These are phyloP conservation scores for Penstemon barbatus DNA, from an alignment of 257 asterid genomes.

Conservation along the genomic window DNA sequence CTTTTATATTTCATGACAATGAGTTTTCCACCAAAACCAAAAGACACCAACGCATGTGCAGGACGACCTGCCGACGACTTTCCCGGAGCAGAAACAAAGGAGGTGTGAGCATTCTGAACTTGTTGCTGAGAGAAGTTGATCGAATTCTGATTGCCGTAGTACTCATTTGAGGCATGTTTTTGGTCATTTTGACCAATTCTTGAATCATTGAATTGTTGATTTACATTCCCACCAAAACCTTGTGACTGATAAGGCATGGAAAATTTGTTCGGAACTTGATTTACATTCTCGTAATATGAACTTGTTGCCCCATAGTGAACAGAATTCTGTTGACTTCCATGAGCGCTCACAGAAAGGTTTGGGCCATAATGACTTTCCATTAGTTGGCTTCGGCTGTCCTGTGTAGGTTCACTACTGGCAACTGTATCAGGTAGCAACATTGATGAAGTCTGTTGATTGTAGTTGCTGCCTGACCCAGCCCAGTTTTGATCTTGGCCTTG, in stretches of 20 bases:
- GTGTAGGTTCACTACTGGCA: constrained; percentile 35
- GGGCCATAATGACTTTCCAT: constrained; percentile 40
- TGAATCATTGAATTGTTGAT: constrained; percentile 53
- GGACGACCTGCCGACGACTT: constrained; percentile 95
- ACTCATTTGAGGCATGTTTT: constrained; percentile 46
- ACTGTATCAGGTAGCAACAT: constrained; percentile 50
- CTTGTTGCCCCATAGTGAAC: constrained; percentile 39
- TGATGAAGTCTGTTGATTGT: constrained; percentile 43
- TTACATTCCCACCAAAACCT: constrained; percentile 40
- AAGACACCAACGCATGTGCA: constrained; percentile 87
- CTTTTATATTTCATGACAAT: constrained; percentile 64
- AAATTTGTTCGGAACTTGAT: constrained; percentile 40
- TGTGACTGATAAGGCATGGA: constrained; percentile 40
- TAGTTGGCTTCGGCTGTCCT: constrained; percentile 43
- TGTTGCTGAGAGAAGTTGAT: constrained; percentile 53
- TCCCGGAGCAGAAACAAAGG: constrained; percentile 57
- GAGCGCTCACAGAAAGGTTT: constrained; percentile 36
- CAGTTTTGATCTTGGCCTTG: constrained; percentile 50
- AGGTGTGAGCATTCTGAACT: constrained; percentile 49
- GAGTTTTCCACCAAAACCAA: constrained; percentile 97
- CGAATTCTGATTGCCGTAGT: constrained; percentile 46
- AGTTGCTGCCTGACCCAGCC: constrained; percentile 44
- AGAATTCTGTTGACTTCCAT: constrained; percentile 42
- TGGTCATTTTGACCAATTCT: constrained; percentile 49
- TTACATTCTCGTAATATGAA: constrained; percentile 40